Conservation (phyloP, 1,139 yeast species). For the Protomyces inundatus region DNA sequence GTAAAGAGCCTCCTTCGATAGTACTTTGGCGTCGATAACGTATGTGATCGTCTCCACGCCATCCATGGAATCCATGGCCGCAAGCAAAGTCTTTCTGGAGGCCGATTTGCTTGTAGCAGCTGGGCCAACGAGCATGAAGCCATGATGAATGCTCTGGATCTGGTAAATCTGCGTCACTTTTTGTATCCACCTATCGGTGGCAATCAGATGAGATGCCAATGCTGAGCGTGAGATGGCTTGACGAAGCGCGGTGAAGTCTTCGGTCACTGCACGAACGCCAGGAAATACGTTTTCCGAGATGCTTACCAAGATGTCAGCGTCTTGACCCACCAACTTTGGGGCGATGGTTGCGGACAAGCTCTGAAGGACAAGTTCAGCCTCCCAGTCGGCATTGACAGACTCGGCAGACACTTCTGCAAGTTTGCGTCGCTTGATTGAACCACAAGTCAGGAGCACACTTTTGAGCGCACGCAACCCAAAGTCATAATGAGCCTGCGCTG, state of each 20-base stretch:
- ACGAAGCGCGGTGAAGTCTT: constrained; percentile 32
- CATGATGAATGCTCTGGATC: constrained; percentile 64
- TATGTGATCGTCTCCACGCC: constrained; percentile 44
- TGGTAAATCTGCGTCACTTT: constrained; percentile 63
- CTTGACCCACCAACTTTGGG: constrained; percentile 59
- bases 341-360: constrained; percentile 57
- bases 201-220: constrained; percentile 33
- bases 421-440: constrained; percentile 44
- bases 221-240: constrained; percentile 35
- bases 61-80: constrained; percentile 44
- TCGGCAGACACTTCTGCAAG: not conserved
- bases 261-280: constrained; percentile 33
- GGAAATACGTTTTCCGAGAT: constrained; percentile 39
- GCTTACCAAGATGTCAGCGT: constrained; percentile 43
- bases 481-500: constrained; percentile 72
- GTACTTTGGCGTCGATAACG: constrained; percentile 68
- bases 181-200: constrained; percentile 46
- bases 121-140: constrained; percentile 72
- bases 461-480: constrained; percentile 83
- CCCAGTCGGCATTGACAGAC: constrained; percentile 35
- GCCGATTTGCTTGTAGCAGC: constrained; percentile 73
- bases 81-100: constrained; percentile 49
- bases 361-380: constrained; percentile 46
- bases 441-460: constrained; percentile 57
- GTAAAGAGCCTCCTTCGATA: constrained; percentile 60